Evolutionary conservation across 148 eudicot genomes (phyloP).

Genomic region (Cornus kousa): DNA sequence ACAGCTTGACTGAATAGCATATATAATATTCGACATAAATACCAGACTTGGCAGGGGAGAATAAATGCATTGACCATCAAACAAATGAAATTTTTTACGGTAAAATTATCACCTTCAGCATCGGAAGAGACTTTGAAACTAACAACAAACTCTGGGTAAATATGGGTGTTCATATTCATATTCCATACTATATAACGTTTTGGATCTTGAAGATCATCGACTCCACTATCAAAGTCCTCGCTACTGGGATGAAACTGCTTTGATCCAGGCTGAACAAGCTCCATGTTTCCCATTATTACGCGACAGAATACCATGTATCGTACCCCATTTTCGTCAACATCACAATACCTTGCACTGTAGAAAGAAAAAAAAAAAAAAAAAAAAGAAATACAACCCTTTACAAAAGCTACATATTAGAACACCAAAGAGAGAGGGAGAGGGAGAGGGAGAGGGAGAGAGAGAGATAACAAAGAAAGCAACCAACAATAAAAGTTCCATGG

Average conservation of each 20-base stretch:
- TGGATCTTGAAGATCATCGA: conserved; percentile 77
- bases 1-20: neutral
- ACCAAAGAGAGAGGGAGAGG: neutral
- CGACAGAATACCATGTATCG: conserved; percentile 77
- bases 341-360: conserved; percentile 65
- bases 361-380: neutral
- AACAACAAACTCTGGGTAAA: conserved; percentile 77
- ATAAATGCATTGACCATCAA: neutral
- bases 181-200: conserved; percentile 70
- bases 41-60: neutral
- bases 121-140: conserved; percentile 75
- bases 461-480: neutral
- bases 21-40: neutral
- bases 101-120: conserved; percentile 59
- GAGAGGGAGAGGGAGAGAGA: no score
- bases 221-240: conserved; percentile 87
- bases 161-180: conserved; percentile 81
- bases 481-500: neutral
- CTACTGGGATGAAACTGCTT: conserved; percentile 81
- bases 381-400: neutral
- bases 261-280: conserved; percentile 70
- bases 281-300: conserved; percentile 93
- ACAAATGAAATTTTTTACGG: neutral
- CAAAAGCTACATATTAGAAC: neutral
- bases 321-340: conserved; percentile 90